Evolutionary conservation across 225 moss, liverwort and hornwort genomes (phyloP), one percentile per base, ranked within the genome.

Genomic region (Antitrichia curtipendula): DNA sequence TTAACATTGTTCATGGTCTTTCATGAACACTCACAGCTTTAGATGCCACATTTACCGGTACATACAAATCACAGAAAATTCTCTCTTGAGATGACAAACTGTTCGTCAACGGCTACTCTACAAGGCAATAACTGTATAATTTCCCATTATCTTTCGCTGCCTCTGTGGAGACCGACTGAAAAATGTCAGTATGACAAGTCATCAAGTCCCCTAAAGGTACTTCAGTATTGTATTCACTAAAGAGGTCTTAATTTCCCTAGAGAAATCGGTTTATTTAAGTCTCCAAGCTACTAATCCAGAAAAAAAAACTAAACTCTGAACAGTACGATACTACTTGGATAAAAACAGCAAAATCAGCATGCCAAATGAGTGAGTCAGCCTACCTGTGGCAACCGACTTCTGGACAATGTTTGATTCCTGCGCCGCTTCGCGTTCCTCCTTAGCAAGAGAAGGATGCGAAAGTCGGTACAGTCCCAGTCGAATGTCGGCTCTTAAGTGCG

Each of bases 361-460:
- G 32, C 47, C 81, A 41, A 31, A 36, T 58, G 52, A 41, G 21
- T 56, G 20, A 73, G 54, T 38, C 50, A 73, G 68, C 65, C 47
- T 87, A 93, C 91, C 93, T 83, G 90, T 93, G 54, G 93, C 93
- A 60, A 89, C 93, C 71, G 93, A 93, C 80, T 93, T 91, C 85
- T 87, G 90, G 38, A 88, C 93, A 60, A 93, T 93, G 78, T 89
- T 93, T 19, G 90, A 90, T 83, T 87, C 93, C 80, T 91, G 90
- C 24, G 93, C 93, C 57, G 83, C 91, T 65, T 87, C 88, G 56
- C 85, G 87, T 56, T 88, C 87, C 62, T 78, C 76, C 70, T 93
- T 90, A 25, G 84, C 75, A 50, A 91, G 82, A 56, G 86, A 63
- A 32, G 87, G 89, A 89, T 93, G 91, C n/a, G 90, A 73, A 29